Evolutionary conservation across 208 protist genomes (phyloP).

Genomic region (Leptomonas pyrrhocoris): DNA sequence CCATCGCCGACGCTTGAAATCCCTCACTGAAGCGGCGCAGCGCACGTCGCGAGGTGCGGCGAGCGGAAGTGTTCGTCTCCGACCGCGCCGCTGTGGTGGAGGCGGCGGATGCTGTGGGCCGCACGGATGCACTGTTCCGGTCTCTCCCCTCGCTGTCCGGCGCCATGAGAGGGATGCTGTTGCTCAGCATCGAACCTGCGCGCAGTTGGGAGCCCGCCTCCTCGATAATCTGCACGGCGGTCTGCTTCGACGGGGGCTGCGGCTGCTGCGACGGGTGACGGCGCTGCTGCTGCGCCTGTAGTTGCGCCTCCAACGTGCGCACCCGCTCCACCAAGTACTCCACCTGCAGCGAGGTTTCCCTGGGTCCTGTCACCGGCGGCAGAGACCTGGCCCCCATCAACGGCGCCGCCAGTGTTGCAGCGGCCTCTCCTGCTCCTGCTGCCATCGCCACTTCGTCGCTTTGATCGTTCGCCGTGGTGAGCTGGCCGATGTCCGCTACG

Average conservation of each 20-base stretch:
- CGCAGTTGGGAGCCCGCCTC: neutral
- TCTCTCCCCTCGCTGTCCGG: conserved; percentile 3
- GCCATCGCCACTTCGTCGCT: neutral
- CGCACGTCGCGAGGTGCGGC: conserved; percentile 10
- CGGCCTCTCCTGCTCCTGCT: neutral
- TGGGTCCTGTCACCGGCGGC: conserved; percentile 44
- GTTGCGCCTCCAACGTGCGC: conserved; percentile 32
- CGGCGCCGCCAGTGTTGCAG: neutral
- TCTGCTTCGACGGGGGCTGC: neutral
- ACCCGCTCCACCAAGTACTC: conserved; percentile 76
- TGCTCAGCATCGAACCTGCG: neutral
- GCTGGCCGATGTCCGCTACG: conserved; percentile 22
- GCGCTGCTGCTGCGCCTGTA: conserved; percentile 24
- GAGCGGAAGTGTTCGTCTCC: neutral
- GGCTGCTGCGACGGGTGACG: neutral
- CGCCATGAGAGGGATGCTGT: neutral
- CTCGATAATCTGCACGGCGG: neutral
- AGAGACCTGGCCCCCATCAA: neutral
- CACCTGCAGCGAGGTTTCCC: conserved; percentile 63
- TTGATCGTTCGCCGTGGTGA: conserved; percentile 16
- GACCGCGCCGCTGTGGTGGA: neutral
- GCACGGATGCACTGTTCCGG: neutral
- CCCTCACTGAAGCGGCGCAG: conserved; percentile 13
- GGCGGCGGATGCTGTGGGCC: neutral
- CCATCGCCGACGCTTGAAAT: neutral